These are phyloP conservation scores for Globisporangium rhizosaccharum DNA, from an alignment of 352 stramenopile genomes.

Conservation along the genomic window DNA sequence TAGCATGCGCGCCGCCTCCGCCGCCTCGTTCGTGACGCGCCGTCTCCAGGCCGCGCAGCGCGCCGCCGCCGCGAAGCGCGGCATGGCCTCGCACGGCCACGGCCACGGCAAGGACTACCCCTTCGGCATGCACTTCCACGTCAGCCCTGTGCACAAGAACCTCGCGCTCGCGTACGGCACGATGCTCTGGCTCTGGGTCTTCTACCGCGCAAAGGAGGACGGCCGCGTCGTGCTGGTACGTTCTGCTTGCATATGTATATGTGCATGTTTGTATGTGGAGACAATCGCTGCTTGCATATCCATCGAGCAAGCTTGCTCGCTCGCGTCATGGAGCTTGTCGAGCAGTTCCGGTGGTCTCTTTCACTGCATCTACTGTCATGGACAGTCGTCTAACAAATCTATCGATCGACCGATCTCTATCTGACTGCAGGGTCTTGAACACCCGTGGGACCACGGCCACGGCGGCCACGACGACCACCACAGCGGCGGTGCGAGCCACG, in stretches of 20 bases:
- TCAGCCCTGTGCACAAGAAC: constrained; percentile 86
- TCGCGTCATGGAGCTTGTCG: not conserved
- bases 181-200: constrained; percentile 89
- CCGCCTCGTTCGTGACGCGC: constrained; percentile 42
- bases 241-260: not conserved
- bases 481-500: constrained; percentile 22
- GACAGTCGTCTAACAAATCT: not conserved
- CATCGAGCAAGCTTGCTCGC: not conserved
- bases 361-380: not conserved
- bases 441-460: constrained; percentile 82
- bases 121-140: constrained; percentile 87
- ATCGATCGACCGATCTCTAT: not conserved
- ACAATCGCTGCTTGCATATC: not conserved
- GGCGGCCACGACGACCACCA: constrained; percentile 36
- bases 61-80: constrained; percentile 26
- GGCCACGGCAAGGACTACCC: constrained; percentile 57
- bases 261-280: not conserved
- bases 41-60: constrained; percentile 29
- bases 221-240: constrained; percentile 70
- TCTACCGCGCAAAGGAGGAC: constrained; percentile 87
- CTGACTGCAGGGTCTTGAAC: constrained; percentile 58
- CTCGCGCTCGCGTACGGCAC: constrained; percentile 81
- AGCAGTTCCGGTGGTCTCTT: constrained; percentile 12
- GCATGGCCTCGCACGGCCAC: constrained; percentile 57
- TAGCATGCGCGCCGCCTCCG: constrained; percentile 29